A percentile compares a stretch with the other conserved stretches of the same genome.
Conservation (phyloP, 2,329 filamentous ascomycete species). For the Diaporthe vexans region DNA sequence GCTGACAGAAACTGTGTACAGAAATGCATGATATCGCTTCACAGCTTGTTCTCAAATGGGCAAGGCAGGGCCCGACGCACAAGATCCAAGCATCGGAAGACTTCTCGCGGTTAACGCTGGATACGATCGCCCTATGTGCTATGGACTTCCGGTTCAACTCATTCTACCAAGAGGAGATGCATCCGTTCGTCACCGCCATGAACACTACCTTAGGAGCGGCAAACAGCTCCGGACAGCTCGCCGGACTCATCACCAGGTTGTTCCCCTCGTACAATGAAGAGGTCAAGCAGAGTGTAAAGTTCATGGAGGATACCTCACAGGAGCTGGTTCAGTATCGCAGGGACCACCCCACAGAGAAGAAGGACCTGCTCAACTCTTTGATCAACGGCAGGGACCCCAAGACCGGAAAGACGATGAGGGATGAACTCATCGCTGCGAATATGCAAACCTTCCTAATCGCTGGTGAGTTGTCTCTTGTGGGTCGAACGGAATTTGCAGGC, state of each 20-base stretch:
- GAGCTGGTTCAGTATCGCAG: conserved; percentile 73
- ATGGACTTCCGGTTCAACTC: conserved; percentile 82
- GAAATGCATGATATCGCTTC: conserved; percentile 78
- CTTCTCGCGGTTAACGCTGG: conserved; percentile 79
- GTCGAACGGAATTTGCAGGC: neutral
- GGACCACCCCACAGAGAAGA: conserved; percentile 67
- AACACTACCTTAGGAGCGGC: conserved; percentile 71
- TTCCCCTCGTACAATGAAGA: conserved; percentile 63
- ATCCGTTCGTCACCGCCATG: conserved; percentile 80
- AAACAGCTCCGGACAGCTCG: conserved; percentile 63
- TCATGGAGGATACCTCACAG: conserved; percentile 67
- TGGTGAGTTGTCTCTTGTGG: conserved; percentile 45
- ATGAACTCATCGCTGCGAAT: conserved; percentile 75
- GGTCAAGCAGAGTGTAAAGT: conserved; percentile 67
- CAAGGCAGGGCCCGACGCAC: conserved; percentile 69
- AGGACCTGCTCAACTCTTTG: conserved; percentile 80
- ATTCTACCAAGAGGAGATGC: conserved; percentile 77
- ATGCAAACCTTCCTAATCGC: conserved; percentile 81
- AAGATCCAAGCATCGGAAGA: conserved; percentile 74
- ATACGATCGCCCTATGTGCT: conserved; percentile 78
- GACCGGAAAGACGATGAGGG: conserved; percentile 74
- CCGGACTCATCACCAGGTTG: conserved; percentile 62
- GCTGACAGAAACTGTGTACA: too few relatives aligned
- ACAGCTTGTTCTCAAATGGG: conserved; percentile 78
- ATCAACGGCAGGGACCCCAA: conserved; percentile 75